phyloP scores from a whole-genome alignment of 176 grass and related monocot species.

The Rhynchospora tenuis region DNA sequence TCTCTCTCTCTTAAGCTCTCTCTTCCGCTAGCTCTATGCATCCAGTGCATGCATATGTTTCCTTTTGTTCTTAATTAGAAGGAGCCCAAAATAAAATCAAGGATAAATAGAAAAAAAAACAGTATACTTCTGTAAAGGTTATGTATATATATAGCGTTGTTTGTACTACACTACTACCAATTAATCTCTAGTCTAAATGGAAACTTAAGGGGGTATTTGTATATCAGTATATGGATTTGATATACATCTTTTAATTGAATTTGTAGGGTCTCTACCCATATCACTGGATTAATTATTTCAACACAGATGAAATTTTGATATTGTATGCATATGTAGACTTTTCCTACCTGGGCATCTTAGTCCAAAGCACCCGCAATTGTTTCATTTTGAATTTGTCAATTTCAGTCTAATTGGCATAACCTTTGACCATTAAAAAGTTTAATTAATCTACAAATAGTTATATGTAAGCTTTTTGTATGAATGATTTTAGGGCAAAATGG shows the following conservation, averaged over 20 bases:
- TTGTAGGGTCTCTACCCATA: background rate
- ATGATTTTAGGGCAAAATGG: conserved; percentile 37
- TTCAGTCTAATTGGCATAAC: background rate
- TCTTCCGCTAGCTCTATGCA: background rate
- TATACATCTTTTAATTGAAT: background rate
- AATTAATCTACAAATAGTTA: background rate
- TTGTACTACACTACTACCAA: background rate
- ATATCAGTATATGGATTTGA: background rate
- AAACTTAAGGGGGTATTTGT: background rate
- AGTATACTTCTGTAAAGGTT: background rate
- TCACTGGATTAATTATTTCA: background rate
- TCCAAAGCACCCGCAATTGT: background rate
- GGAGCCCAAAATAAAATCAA: background rate
- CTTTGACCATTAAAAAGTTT: background rate
- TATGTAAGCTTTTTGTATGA: background rate
- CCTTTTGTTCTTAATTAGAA: background rate
- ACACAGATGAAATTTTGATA: background rate
- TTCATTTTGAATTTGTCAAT: background rate
- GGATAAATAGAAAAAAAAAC: background rate
- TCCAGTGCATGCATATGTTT: background rate
- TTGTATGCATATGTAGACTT: background rate
- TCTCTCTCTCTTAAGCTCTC: too few species aligned
- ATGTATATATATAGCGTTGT: background rate
- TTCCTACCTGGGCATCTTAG: background rate
- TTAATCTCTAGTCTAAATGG: background rate